phyloP scores from a whole-genome alignment of 495 filamentous ascomycete species.

The Penicillium dipodomyicola region DNA sequence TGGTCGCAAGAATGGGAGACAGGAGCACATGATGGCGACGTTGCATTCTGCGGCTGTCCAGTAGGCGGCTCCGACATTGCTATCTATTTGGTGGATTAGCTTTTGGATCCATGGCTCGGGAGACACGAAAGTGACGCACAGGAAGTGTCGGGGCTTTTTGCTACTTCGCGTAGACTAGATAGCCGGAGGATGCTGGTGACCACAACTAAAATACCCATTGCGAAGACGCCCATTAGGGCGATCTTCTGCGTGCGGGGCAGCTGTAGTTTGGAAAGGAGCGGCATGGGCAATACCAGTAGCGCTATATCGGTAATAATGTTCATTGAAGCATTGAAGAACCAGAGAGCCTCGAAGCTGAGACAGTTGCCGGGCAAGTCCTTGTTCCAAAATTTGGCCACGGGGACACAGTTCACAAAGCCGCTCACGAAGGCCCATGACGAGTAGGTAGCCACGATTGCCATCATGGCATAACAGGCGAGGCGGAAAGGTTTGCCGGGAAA shows the following conservation, averaged over 20 bases:
- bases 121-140: slow-evolving; percentile 56
- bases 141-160: slow-evolving; percentile 45
- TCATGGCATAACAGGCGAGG: slow-evolving; percentile 31
- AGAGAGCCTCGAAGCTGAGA: slow-evolving; percentile 45
- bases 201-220: slow-evolving; percentile 51
- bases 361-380: slow-evolving; percentile 49
- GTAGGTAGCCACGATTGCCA: slow-evolving; percentile 37
- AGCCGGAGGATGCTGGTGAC: slow-evolving; percentile 38
- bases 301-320: slow-evolving; percentile 56
- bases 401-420: slow-evolving; percentile 53
- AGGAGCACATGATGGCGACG: slow-evolving; percentile 76
- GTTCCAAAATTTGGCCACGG: slow-evolving; percentile 54
- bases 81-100: slow-evolving; percentile 28
- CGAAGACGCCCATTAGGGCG: slow-evolving; percentile 53
- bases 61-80: slow-evolving; percentile 53
- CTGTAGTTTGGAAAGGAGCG: slow-evolving; percentile 49
- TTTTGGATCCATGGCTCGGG: slow-evolving; percentile 42
- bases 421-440: slow-evolving; percentile 40
- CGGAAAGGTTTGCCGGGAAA: slow-evolving; percentile 40
- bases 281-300: slow-evolving; percentile 56
- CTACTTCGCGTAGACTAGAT: slow-evolving; percentile 31
- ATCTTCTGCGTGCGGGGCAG: slow-evolving; percentile 51
- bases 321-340: slow-evolving; percentile 55
- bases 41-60: slow-evolving; percentile 90
- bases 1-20: slow-evolving; percentile 80